A percentile compares a stretch with the other conserved stretches of the same genome.
Conservation (phyloP, 345 rosid genomes). For the Turnera subulata region DNA sequence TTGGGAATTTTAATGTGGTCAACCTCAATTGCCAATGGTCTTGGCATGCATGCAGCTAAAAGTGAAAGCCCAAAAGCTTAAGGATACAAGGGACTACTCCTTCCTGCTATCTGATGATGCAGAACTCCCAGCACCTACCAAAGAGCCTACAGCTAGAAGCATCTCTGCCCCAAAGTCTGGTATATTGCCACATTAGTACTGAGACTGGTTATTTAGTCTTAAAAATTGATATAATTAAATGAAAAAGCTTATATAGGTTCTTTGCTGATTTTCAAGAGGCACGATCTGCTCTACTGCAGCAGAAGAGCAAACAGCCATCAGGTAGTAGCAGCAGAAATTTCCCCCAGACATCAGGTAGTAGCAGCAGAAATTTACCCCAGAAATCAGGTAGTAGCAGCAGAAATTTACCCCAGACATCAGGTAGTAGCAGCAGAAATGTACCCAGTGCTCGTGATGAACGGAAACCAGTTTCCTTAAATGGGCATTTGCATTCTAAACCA, state of each 20-base stretch:
- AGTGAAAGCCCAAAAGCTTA: conserved; percentile 62
- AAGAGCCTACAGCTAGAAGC: conserved; percentile 39
- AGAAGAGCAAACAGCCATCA: conserved; percentile 45
- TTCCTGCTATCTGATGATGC: conserved; percentile 75
- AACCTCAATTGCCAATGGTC: no score
- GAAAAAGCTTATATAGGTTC: conserved; percentile 64
- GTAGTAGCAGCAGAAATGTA: conserved; percentile 13
- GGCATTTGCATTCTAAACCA: conserved; percentile 13
- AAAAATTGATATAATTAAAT: conserved; percentile 28
- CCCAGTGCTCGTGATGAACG: conserved; percentile 47
- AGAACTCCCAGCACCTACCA: conserved; percentile 57
- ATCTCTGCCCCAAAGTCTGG: conserved; percentile 49
- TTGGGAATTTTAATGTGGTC: no score
- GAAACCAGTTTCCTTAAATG: conserved; percentile 18
- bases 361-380: conserved; percentile 23
- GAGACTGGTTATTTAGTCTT: not conserved
- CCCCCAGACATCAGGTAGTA: no score
- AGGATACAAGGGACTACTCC: conserved; percentile 84
- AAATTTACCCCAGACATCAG: conserved; percentile 22
- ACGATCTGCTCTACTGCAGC: conserved; percentile 43
- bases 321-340: conserved; percentile 44
- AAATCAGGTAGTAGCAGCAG: no score
- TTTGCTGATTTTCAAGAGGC: conserved; percentile 78
- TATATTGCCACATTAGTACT: conserved; percentile 30
- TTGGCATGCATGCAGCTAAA: conserved; percentile 35